Evolutionary conservation across 306 rosid genomes (phyloP), one percentile per base, ranked within the genome.

Genomic region (Acacia confusa): DNA sequence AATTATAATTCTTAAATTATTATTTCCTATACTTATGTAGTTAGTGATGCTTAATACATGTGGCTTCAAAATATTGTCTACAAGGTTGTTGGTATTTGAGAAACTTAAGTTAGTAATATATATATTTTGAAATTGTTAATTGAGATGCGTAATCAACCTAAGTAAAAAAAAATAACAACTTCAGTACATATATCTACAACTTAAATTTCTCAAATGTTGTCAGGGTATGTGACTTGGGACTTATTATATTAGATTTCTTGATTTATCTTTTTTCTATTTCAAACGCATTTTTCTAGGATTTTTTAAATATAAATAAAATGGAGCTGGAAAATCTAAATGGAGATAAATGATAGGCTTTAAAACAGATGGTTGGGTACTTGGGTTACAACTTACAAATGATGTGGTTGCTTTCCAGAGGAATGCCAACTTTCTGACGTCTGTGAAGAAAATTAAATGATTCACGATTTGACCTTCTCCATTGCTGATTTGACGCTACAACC

Each of bases 401-500:
- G 14, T 7, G 50, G 19, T 44, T 13, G 45, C 28, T 53, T 61
- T 76, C 4, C 20, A 79, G 82, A 25, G 77, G 80, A 77, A 83
- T 76, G 89, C 78, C 69, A 86, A 72, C 81, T 83, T 72, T 86
- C 75, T 86, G 85, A 79, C 65, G 75, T 32, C 53, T 58, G 43
- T 83, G 85, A 80, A 83, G 40, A 47, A 75, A 57, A 70, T 7
- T 55, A n/a, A 55, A 86, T 86, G 38, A 82, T 86, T 70, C 68
- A 83, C 28, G 81, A 67, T 73, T 83, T 86, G 89, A 86, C 86
- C 74, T 71, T 20, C 75, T 72, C n/a, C 78, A 76, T 80, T 74
- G 66, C 74, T 86, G 89, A 86, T 86, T 86, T 75, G 89, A 86
- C 87, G 81, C 83, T 68, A 86, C 89, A 80, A 78, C 27, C 9